Conservation (phyloP, 208 protist species). For the Leishmania lainsoni region DNA sequence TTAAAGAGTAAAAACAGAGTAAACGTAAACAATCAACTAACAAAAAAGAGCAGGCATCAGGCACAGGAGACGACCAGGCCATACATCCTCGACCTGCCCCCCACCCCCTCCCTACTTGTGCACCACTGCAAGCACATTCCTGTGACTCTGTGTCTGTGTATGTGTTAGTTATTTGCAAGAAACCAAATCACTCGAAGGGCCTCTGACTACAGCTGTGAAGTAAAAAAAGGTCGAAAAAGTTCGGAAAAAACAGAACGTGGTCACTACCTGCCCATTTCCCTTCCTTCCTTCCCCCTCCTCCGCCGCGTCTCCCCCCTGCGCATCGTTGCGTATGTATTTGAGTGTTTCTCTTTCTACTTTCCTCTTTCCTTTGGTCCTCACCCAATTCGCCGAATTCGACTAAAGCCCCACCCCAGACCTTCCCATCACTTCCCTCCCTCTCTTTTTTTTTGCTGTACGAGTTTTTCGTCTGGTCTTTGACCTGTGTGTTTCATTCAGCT, state of each 20-base stretch:
- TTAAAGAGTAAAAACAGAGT: not conserved
- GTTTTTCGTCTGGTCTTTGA: not conserved
- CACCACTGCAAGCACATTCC: not conserved
- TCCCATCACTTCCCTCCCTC: not conserved
- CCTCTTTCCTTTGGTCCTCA: slow-evolving; percentile 15
- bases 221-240: not conserved
- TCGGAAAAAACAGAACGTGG: not conserved
- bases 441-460: not conserved
- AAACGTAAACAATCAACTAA: not conserved
- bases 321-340: not conserved
- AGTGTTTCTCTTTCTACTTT: slow-evolving; percentile 13
- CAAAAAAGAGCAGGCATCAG: no score
- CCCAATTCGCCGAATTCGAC: not conserved
- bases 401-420: not conserved
- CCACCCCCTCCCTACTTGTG: not conserved
- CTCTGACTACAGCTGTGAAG: not conserved
- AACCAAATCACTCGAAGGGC: not conserved
- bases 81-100: not conserved
- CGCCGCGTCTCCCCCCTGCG: no score
- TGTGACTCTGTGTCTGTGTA: not conserved
- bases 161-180: not conserved
- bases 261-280: not conserved
- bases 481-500: not conserved
- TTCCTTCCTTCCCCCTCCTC: not conserved
- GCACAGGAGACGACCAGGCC: no score